These are phyloP conservation scores for Martiniozyma asiatica DNA, from an alignment of 1,139 yeast genomes.

Conservation along the genomic window DNA sequence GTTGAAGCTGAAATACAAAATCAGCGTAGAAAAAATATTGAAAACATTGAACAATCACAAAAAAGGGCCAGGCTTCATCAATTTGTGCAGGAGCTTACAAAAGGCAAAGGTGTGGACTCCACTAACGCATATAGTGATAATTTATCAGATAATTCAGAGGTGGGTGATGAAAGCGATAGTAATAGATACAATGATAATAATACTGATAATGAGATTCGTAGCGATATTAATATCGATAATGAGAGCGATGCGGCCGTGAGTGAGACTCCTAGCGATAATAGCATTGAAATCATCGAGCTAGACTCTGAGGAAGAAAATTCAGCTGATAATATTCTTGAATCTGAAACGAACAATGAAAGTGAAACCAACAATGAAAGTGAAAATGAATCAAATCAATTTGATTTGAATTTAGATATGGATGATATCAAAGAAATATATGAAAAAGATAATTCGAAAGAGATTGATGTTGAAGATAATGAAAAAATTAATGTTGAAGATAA, in stretches of 20 bases:
- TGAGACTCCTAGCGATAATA: no score
- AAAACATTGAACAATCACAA: conserved; percentile 12
- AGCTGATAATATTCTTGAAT: no score
- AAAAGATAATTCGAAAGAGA: conserved; percentile 1
- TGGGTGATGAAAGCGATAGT: no score
- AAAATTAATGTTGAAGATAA: conserved; percentile 5
- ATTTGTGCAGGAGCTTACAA: conserved; percentile 7
- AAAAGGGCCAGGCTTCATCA: conserved; percentile 5
- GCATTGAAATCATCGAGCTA: no score
- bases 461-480: conserved; percentile 3
- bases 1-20: conserved; percentile 16
- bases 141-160: background rate
- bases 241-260: no score
- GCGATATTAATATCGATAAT: no score
- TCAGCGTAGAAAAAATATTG: conserved; percentile 14
- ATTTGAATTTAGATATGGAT: no score
- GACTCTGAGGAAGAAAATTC: no score
- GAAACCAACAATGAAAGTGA: conserved; percentile 7
- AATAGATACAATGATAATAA: conserved; percentile 2
- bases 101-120: background rate
- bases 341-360: no score
- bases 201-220: background rate
- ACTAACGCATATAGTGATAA: background rate
- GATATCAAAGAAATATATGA: conserved; percentile 5
- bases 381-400: no score